phyloP scores from a whole-genome alignment of 805 yeast species.

The Candida mattraensis region DNA sequence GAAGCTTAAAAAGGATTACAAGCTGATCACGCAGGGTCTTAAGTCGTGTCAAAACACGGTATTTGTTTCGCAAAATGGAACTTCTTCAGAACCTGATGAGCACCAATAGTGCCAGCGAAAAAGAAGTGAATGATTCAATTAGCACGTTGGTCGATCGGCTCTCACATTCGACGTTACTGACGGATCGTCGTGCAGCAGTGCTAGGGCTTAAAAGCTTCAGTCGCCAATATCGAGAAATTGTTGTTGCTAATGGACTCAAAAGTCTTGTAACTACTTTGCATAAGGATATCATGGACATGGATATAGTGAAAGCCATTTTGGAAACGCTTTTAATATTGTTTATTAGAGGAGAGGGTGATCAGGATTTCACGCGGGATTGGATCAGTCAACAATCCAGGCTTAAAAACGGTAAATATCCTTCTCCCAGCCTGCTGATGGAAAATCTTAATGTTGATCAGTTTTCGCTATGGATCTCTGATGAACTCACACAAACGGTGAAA shows the following conservation, averaged over 20 bases:
- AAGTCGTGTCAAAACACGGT: too few relatives aligned
- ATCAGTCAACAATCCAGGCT: slow-evolving; percentile 71
- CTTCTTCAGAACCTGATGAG: slow-evolving; percentile 35
- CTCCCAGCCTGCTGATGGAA: slow-evolving; percentile 61
- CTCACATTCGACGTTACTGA: slow-evolving; percentile 73
- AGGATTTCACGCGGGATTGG: slow-evolving; percentile 66
- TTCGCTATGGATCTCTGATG: slow-evolving; percentile 94
- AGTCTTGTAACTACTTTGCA: slow-evolving; percentile 66
- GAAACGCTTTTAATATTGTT: slow-evolving; percentile 85
- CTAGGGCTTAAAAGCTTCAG: slow-evolving; percentile 86
- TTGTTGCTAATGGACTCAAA: slow-evolving; percentile 81
- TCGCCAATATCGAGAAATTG: slow-evolving; percentile 85
- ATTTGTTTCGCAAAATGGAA: slow-evolving; percentile 28
- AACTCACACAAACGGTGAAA: slow-evolving; percentile 65
- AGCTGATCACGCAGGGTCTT: too few relatives aligned
- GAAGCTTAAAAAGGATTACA: too few relatives aligned
- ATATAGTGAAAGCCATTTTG: slow-evolving; percentile 71
- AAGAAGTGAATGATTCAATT: slow-evolving; percentile 72
- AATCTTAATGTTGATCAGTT: slow-evolving; percentile 71
- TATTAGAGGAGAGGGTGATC: slow-evolving; percentile 60
- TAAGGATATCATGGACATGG: slow-evolving; percentile 64
- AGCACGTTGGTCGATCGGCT: slow-evolving; percentile 86
- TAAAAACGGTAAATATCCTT: slow-evolving; percentile 76
- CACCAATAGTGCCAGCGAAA: slow-evolving; percentile 33
- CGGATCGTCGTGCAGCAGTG: slow-evolving; percentile 90